Percentiles rank a stretch among this genome's conserved stretches.
These are phyloP conservation scores for Fusarium camptoceras DNA, from an alignment of 2,329 filamentous ascomycete genomes.

Conservation along the genomic window DNA sequence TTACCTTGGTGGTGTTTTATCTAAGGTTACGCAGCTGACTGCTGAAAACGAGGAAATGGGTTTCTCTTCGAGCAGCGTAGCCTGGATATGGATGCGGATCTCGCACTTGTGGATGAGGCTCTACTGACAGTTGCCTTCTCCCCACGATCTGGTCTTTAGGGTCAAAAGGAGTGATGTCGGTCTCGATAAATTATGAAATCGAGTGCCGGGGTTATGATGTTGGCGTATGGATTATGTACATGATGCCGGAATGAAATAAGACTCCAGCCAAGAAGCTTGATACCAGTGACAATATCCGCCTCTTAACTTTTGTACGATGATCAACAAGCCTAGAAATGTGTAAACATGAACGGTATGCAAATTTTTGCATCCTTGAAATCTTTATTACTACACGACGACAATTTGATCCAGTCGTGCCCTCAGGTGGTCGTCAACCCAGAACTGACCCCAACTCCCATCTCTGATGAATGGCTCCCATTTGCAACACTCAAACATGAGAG, in stretches of 20 bases:
- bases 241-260: conserved; percentile 48
- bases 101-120: conserved; percentile 35
- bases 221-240: conserved; percentile 46
- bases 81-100: conserved; percentile 32
- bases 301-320: neutral
- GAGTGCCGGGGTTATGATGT: conserved; percentile 42
- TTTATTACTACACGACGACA: conserved; percentile 36
- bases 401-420: conserved; percentile 12
- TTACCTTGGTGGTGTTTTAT: conserved; percentile 14
- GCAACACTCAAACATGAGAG: conserved; percentile 12
- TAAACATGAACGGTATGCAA: conserved; percentile 29
- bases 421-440: conserved; percentile 5
- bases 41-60: conserved; percentile 1
- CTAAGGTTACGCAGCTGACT: conserved; percentile 22
- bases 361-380: conserved; percentile 33
- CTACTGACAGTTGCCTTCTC: conserved; percentile 29
- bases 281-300: neutral
- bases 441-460: conserved; percentile 14
- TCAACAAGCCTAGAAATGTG: neutral
- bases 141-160: conserved; percentile 32
- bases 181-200: conserved; percentile 31
- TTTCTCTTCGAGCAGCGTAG: conserved; percentile 14
- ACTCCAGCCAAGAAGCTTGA: conserved; percentile 24
- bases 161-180: conserved; percentile 40
- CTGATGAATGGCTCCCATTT: conserved; percentile 7